Evolutionary conservation across 2,329 filamentous ascomycete genomes (phyloP).

Genomic region (Seiridium cupressi): DNA sequence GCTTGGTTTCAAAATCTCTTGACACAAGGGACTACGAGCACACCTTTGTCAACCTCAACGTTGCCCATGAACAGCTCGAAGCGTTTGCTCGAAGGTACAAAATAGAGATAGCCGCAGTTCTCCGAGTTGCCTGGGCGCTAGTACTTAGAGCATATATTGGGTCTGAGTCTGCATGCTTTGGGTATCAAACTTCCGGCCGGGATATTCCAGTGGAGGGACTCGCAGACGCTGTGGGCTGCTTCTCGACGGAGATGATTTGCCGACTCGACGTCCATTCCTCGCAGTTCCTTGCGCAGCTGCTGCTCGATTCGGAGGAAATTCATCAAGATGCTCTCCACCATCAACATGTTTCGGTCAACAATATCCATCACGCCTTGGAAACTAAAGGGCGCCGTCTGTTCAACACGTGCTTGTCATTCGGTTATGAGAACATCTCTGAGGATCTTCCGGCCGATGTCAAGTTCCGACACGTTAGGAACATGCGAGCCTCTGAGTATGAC

Average conservation of each 20-base stretch:
- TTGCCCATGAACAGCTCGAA: conserved; percentile 37
- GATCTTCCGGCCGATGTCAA: conserved; percentile 27
- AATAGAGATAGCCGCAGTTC: conserved; percentile 46
- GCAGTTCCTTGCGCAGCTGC: conserved; percentile 21
- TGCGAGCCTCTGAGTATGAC: conserved; percentile 45
- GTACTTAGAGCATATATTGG: conserved; percentile 55
- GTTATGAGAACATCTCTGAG: conserved; percentile 31
- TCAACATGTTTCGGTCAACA: conserved; percentile 43
- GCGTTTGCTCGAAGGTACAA: conserved; percentile 40
- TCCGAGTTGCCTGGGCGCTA: conserved; percentile 60
- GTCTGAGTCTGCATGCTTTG: conserved; percentile 52
- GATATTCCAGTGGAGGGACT: conserved; percentile 41
- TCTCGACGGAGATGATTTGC: conserved; percentile 29
- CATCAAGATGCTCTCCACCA: conserved; percentile 30
- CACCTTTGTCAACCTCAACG: conserved; percentile 37
- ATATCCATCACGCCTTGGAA: conserved; percentile 45
- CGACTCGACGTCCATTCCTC: conserved; percentile 16
- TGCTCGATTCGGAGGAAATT: conserved; percentile 22
- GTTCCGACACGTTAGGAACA: conserved; percentile 34
- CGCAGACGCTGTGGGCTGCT: conserved; percentile 43
- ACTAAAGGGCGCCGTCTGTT: conserved; percentile 41
- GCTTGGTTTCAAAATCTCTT: conserved; percentile 25
- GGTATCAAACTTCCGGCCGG: conserved; percentile 45
- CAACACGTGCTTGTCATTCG: conserved; percentile 50
- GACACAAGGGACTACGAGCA: conserved; percentile 29